Evolutionary conservation across 2,329 filamentous ascomycete species (phyloP).

Genomic region (Dactylellina leptospora): DNA sequence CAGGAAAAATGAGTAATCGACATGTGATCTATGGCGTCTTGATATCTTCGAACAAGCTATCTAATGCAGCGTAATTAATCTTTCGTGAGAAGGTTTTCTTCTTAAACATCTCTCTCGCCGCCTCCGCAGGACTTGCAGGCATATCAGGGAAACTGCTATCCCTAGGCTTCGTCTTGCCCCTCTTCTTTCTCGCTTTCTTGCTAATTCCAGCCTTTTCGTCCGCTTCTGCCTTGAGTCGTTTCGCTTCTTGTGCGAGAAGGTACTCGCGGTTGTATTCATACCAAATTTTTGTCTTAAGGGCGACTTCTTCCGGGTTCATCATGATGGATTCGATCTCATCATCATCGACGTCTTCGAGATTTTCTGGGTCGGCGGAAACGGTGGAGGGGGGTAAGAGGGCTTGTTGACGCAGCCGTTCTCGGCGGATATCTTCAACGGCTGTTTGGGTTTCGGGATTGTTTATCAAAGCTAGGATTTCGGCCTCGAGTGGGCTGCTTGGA

Average conservation of each 20-base stretch:
- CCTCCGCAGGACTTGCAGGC: conserved; percentile 74
- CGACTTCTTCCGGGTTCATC: conserved; percentile 75
- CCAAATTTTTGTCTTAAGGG: conserved; percentile 91
- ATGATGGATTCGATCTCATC: conserved; percentile 88
- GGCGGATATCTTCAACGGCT: conserved; percentile 67
- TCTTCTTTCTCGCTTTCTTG: conserved; percentile 67
- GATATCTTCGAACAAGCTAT: conserved; percentile 66
- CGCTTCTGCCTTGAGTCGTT: conserved; percentile 77
- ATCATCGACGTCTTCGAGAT: conserved; percentile 79
- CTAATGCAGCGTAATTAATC: conserved; percentile 75
- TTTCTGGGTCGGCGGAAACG: conserved; percentile 64
- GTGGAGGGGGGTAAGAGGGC: conserved; percentile 67
- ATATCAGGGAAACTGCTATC: conserved; percentile 73
- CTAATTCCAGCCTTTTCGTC: conserved; percentile 66
- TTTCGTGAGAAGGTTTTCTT: conserved; percentile 75
- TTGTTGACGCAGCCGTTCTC: conserved; percentile 66
- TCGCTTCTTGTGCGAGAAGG: conserved; percentile 84
- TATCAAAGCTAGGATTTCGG: conserved; percentile 76
- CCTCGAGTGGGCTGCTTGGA: conserved; percentile 67
- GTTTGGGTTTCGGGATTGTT: conserved; percentile 71
- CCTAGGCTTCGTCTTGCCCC: conserved; percentile 65
- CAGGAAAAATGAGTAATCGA: neutral
- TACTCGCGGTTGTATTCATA: conserved; percentile 94
- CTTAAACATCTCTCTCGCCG: conserved; percentile 73
- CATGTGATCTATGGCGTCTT: conserved; percentile 59